Evolutionary conservation across 2,329 filamentous ascomycete species (phyloP).

Genomic region (Aspergillus texensis): DNA sequence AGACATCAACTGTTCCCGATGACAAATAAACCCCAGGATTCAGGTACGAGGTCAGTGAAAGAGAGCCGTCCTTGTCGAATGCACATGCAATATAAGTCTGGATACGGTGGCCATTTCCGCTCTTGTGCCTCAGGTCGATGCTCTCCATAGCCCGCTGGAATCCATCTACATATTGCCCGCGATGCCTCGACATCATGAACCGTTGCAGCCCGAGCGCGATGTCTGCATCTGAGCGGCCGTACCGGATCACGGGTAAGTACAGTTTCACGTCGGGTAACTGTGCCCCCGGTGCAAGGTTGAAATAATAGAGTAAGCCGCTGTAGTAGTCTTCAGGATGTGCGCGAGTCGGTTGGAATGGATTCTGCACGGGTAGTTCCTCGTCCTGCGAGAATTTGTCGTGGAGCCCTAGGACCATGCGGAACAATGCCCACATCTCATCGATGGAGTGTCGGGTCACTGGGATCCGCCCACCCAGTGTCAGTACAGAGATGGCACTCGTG

Average conservation of each 20-base stretch:
- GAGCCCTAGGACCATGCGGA: not conserved
- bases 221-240: not conserved
- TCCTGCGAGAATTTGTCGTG: not conserved
- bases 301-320: not conserved
- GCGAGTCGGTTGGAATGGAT: not conserved
- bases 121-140: accelerated
- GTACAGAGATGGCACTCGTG: not conserved
- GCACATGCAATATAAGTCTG: not conserved
- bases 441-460: not conserved
- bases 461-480: not conserved
- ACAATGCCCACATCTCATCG: not conserved
- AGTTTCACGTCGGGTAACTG: not conserved
- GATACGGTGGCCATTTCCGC: not conserved
- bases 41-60: not conserved
- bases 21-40: not conserved
- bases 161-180: not conserved
- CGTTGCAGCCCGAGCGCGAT: not conserved
- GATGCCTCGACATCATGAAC: not conserved
- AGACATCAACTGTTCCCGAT: not conserved
- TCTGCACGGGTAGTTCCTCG: not conserved
- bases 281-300: not conserved
- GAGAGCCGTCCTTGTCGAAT: not conserved
- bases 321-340: not conserved
- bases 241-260: not conserved
- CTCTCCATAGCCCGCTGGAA: not conserved